A percentile compares a stretch with the other conserved stretches of the same genome.
phyloP scores from a whole-genome alignment of 192 early-diverging fungal species.

The Gaertneriomyces semiglobifer region DNA sequence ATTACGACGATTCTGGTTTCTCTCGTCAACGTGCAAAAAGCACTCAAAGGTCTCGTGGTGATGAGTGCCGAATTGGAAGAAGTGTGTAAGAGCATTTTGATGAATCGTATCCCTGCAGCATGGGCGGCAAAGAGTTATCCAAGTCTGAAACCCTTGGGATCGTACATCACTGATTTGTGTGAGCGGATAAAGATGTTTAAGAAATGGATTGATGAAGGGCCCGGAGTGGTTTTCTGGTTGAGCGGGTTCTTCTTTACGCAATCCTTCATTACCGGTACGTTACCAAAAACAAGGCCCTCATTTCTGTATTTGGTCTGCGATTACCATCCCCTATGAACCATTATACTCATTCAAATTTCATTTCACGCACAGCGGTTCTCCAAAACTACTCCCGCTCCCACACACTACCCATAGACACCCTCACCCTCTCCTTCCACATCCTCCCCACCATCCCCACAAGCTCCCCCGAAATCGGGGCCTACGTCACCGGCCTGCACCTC shows the following conservation, averaged over 20 bases:
- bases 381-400: slow-evolving; percentile 63
- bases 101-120: slow-evolving; percentile 52
- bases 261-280: slow-evolving; percentile 62
- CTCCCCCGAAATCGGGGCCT: slow-evolving; percentile 48
- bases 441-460: slow-evolving; percentile 17
- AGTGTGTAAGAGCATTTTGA: slow-evolving; percentile 56
- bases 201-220: slow-evolving; percentile 54
- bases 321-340: neutral
- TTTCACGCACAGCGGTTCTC: slow-evolving; percentile 41
- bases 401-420: slow-evolving; percentile 60
- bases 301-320: neutral
- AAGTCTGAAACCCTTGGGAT: slow-evolving; percentile 57
- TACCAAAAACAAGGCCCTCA: neutral
- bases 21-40: slow-evolving; percentile 63
- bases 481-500: slow-evolving; percentile 53
- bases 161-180: slow-evolving; percentile 56
- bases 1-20: slow-evolving; percentile 53
- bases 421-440: slow-evolving; percentile 56
- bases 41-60: slow-evolving; percentile 59
- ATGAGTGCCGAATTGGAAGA: slow-evolving; percentile 65
- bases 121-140: slow-evolving; percentile 65
- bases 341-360: slow-evolving; percentile 2
- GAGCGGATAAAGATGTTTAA: slow-evolving; percentile 54
- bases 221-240: slow-evolving; percentile 61
- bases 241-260: slow-evolving; percentile 67